Evolutionary conservation across 805 yeast species (phyloP).

Genomic region (Metschnikowia borealis): DNA sequence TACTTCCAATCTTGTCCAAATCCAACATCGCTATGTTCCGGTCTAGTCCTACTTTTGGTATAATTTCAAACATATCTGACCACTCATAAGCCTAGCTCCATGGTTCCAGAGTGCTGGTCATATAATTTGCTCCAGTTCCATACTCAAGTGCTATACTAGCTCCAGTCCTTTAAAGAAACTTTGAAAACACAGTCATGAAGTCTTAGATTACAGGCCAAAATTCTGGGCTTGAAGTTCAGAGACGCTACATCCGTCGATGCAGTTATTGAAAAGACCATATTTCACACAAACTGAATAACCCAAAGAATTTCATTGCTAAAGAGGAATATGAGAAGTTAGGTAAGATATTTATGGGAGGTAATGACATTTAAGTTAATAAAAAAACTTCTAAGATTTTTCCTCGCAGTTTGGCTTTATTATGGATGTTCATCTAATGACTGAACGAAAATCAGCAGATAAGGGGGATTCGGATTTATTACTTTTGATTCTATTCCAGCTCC

Average conservation of each 20-base stretch:
- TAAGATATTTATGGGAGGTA: slow-evolving; percentile 95
- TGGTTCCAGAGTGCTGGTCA: too few relatives aligned
- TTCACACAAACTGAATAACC: slow-evolving; percentile 90
- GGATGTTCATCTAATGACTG: slow-evolving; percentile 95
- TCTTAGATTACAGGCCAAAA: slow-evolving; percentile 82
- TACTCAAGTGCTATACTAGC: too few relatives aligned
- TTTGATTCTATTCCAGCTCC: slow-evolving; percentile 55
- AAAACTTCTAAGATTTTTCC: slow-evolving; percentile 84
- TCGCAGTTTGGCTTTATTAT: slow-evolving; percentile 85
- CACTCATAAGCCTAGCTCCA: too few relatives aligned
- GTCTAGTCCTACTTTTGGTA: too few relatives aligned
- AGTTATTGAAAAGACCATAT: slow-evolving; percentile 82
- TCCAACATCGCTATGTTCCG: too few relatives aligned
- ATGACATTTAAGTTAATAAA: slow-evolving; percentile 89
- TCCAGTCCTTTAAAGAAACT: slow-evolving; percentile 51
- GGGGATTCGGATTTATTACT: slow-evolving; percentile 96
- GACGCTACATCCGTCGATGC: slow-evolving; percentile 79
- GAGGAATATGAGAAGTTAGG: slow-evolving; percentile 97
- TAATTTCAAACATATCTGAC: too few relatives aligned
- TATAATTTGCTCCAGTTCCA: too few relatives aligned
- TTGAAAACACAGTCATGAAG: slow-evolving; percentile 89
- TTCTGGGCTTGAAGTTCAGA: slow-evolving; percentile 86
- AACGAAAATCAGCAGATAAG: slow-evolving; percentile 94
- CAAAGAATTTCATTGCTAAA: slow-evolving; percentile 94
- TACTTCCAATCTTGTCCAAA: too few relatives aligned